These are phyloP conservation scores for Silene uniflora DNA, from an alignment of 148 eudicot genomes.

Conservation along the genomic window DNA sequence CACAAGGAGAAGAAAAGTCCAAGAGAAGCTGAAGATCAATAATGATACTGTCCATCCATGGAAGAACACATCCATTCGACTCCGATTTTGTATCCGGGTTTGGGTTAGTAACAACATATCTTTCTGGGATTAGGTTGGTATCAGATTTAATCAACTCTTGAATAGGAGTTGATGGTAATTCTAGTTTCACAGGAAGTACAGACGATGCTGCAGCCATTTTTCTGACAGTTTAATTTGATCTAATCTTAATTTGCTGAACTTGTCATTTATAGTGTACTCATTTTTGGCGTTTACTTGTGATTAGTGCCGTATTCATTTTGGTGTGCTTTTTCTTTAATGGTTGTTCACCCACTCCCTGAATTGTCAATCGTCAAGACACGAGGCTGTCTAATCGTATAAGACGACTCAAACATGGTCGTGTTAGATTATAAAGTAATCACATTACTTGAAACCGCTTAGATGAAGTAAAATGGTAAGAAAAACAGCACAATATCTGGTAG, in stretches of 20 bases:
- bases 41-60: constrained; percentile 26
- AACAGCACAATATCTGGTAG: not conserved
- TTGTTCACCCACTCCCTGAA: too few relatives aligned
- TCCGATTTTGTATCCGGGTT: not conserved
- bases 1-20: constrained; percentile 22
- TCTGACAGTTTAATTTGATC: not conserved
- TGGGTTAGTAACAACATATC: constrained; percentile 29
- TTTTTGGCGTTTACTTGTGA: not conserved
- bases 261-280: not conserved
- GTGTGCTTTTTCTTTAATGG: too few relatives aligned
- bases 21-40: constrained; percentile 39
- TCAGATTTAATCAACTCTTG: constrained; percentile 28
- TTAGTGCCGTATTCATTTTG: too few relatives aligned
- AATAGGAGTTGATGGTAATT: constrained; percentile 28
- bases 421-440: too few relatives aligned
- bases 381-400: too few relatives aligned
- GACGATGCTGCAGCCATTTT: constrained; percentile 13
- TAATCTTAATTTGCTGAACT: not conserved
- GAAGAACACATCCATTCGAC: not conserved
- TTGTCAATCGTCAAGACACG: too few relatives aligned
- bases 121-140: constrained; percentile 27
- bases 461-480: too few relatives aligned
- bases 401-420: too few relatives aligned
- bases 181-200: constrained; percentile 11
- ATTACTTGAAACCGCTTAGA: too few relatives aligned